Evolutionary conservation across 305 asterid species (phyloP), one percentile per base, ranked within the genome.

Genomic region (Fraxinus platypoda): DNA sequence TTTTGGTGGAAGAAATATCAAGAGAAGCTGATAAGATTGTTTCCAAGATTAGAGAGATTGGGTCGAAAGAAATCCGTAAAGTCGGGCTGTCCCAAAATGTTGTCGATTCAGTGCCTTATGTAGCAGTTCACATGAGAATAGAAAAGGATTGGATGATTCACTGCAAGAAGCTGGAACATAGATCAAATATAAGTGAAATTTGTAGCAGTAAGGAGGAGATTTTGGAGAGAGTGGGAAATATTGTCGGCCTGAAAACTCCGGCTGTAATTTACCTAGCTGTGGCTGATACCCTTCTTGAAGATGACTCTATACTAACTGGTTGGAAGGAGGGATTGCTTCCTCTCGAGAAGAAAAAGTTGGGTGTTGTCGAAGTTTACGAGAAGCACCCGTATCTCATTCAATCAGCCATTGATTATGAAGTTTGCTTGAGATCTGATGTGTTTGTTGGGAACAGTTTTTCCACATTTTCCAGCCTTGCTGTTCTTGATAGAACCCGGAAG

Each of bases 91-190:
- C 57, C 6, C 83, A 35, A 4, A 79, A 83, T 30, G 75, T 33
- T 11, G 3, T 43, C 17, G 70, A 72, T 33, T 30, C 76, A n/a
- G 68, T 78, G 79, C 92, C 94, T 2, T 95, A 89, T 78, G 81
- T 93, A 33, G 97, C 98, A 25, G 98, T 95, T 71, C 98, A 95
- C 89, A 94, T 92, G 98, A 95, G 98, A 86, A 91, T 93, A 8
- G 98, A 94, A 83, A 95, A 88, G 81, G 98, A 95, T 78, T 93
- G 98, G 98, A 93, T 91, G 95, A 94, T 94, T 75, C 98, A 95
- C 81, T 95, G 98, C 87, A 92, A 88, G 86, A 94, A 95, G 71
- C 83, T 89, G 81, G 98, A 95, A 90, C 93, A 89, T 68, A 88
- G 95, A 81, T 78, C 84, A 34, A 94, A 93, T 31, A 74, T 87